Conservation (phyloP, 2,329 filamentous ascomycete species). For the Botrytis tulipae region DNA sequence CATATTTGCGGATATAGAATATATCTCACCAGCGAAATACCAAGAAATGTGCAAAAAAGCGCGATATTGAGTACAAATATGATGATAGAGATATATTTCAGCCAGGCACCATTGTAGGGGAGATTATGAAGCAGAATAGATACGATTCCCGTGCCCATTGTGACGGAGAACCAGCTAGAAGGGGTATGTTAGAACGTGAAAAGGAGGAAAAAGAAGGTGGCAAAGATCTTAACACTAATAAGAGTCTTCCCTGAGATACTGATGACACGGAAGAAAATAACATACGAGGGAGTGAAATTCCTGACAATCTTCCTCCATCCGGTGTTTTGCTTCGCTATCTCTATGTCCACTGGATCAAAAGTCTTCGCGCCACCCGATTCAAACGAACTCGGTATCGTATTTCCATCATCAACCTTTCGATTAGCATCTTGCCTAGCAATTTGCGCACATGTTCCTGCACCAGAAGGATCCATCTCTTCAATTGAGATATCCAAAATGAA, state of each 20-base stretch:
- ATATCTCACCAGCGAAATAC: constrained; percentile 59
- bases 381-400: background rate
- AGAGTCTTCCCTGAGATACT: background rate
- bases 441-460: constrained; percentile 1
- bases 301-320: constrained; percentile 43
- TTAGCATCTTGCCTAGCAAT: background rate
- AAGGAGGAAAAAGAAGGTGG: background rate
- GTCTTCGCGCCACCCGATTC: background rate
- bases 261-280: constrained; percentile 17
- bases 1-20: constrained; percentile 65
- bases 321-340: constrained; percentile 7
- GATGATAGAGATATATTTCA: constrained; percentile 57
- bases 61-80: constrained; percentile 60
- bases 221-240: background rate
- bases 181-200: background rate
- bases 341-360: background rate
- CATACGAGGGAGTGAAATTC: constrained; percentile 56
- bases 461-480: constrained; percentile 4
- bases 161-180: constrained; percentile 56
- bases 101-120: constrained; percentile 57
- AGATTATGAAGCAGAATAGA: constrained; percentile 60
- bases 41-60: constrained; percentile 55
- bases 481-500: too few species aligned
- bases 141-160: constrained; percentile 68
- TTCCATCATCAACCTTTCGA: background rate